These are phyloP conservation scores for Polytrichum formosum DNA, from an alignment of 225 moss, liverwort and hornwort genomes.

Conservation along the genomic window DNA sequence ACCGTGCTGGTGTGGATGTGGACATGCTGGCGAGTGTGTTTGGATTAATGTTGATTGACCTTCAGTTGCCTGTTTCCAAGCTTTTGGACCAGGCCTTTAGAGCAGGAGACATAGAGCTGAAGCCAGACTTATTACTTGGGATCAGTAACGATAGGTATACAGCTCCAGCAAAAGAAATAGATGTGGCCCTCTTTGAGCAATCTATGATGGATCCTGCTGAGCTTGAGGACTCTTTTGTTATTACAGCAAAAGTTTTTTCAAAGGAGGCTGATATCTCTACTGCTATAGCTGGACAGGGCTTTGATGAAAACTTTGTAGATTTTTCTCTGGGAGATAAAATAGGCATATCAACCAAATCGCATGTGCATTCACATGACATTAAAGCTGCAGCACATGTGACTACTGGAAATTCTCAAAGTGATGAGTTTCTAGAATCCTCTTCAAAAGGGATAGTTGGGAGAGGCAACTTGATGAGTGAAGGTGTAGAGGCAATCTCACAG, in stretches of 20 bases:
- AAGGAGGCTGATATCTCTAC: not conserved
- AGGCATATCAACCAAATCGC: slow-evolving; percentile 17
- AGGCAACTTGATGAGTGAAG: slow-evolving; percentile 5
- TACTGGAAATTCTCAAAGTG: slow-evolving; percentile 17
- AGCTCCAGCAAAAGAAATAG: slow-evolving; percentile 35
- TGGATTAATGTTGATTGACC: slow-evolving; percentile 51
- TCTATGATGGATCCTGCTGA: slow-evolving; percentile 24
- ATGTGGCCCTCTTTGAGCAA: slow-evolving; percentile 35
- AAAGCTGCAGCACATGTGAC: slow-evolving; percentile 12
- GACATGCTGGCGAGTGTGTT: slow-evolving; percentile 61
- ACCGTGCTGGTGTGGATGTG: slow-evolving; percentile 68
- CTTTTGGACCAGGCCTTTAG: slow-evolving; percentile 50
- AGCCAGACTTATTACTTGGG: slow-evolving; percentile 41
- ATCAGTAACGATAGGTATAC: slow-evolving; percentile 43
- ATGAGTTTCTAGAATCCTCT: slow-evolving; percentile 17
- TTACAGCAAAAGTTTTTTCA: not conserved
- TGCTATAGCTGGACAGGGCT: not conserved
- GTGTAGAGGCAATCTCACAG: slow-evolving; percentile 16
- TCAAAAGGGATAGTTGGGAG: slow-evolving; percentile 13
- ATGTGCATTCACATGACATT: slow-evolving; percentile 14
- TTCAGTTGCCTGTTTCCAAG: slow-evolving; percentile 53
- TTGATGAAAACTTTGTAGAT: slow-evolving; percentile 15
- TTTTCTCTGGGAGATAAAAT: slow-evolving; percentile 18
- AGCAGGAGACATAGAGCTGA: slow-evolving; percentile 42
- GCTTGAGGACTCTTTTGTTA: not conserved